Base-by-base conservation (phyloP, 768 basidiomycete species). In the Pleurotus pulmonarius region DNA sequence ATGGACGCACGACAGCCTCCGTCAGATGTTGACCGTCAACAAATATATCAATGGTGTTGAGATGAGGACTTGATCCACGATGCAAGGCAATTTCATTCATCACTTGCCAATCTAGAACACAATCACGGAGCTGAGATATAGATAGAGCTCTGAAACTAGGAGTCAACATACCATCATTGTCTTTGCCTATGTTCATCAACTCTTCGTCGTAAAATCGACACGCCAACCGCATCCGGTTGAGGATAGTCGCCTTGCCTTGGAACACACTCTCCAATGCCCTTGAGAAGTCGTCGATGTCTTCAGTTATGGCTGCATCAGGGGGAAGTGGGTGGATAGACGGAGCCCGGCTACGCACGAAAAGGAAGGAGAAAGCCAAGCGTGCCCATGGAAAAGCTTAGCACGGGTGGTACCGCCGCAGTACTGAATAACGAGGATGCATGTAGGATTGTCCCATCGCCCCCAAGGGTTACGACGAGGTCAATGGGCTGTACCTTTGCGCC, bases 31-130 rank as follows among this genome's bases (percentile, higher is more conserved):
- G 93, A 0, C 90, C 92, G 63, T 98, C 93, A 11, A 96, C 94
- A 69, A 81, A 96, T 12, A 94, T 90, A 67, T 97, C 94, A 55
- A 97, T 92, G 3, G 92, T 92, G 62, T 93, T 94, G 38, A 98
- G 76, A 63, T 96, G 94, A 0, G 94, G 89, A 61, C 90, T 91
- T 18, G 91, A 84, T 11, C 95, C 95, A 24, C 95, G 85, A 70
- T 98, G 95, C 37, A 98, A 75, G 3, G 92, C 87, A 57, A 98
- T 85, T 70, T 98, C 95, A 66, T 98, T 98, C 93, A 98, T 95
- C 38, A 96, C 95, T 69, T 96, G 94, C 88, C 91, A 94, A 60
- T 88, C 94, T 89, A 59, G 58, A 25, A 8, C 29, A 11, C 29
- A 11, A 25, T 18, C 29, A 11, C 29, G 29, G 29, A 34, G 29